Evolutionary conservation across 202 grass and related monocot species (phyloP), one percentile per base, ranked within the genome.

Genomic region (Bolboschoenoplectus hybrid): DNA sequence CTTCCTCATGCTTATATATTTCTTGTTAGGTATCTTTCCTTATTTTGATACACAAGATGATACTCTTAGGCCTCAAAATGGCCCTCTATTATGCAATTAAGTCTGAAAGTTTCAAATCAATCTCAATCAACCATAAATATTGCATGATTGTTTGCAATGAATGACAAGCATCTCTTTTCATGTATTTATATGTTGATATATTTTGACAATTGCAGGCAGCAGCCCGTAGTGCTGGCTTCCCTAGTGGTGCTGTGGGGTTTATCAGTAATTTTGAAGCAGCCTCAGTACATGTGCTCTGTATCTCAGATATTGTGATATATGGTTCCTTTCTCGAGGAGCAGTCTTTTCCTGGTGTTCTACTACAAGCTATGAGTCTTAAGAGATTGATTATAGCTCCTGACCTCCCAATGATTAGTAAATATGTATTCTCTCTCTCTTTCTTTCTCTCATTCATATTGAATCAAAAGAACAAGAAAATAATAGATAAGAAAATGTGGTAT

Each of bases 331-430:
- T 99, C 63, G 94, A 99, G 81, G 97, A 99, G 80, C 89, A 91
- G 77, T 87, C 91, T 77, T 94, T 99, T 67, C 97, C 97, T 57
- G 88, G 85, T 71, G 83, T 94, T 74, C 81, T 99, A 74, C 85
- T 91, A 40, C 89, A 93, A 90, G 93, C 92, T 84, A 94, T 99
- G 97, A 89, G 76, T 85, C 89, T 93, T 75, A 89, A 88, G 86
- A 99, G 92, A 82, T 89, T 99, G 84, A 86, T 97, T 90, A 86
- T 99, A 88, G 97, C 93, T 93, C 93, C 97, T 35, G 91, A 99
- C 47, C 71, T 97, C 77, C 82, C 67, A 85, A 91, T 97, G 85
- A 91, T 99, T 80, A 91, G 75, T 57, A 94, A 90, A 93, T 87
- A 99, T 90, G 97, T 99, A 99, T 51, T 90, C 84, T 77, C 2